Base-by-base conservation (phyloP, 1,284 basidiomycete genomes). In the Erythrobasidium hasegawianum region DNA sequence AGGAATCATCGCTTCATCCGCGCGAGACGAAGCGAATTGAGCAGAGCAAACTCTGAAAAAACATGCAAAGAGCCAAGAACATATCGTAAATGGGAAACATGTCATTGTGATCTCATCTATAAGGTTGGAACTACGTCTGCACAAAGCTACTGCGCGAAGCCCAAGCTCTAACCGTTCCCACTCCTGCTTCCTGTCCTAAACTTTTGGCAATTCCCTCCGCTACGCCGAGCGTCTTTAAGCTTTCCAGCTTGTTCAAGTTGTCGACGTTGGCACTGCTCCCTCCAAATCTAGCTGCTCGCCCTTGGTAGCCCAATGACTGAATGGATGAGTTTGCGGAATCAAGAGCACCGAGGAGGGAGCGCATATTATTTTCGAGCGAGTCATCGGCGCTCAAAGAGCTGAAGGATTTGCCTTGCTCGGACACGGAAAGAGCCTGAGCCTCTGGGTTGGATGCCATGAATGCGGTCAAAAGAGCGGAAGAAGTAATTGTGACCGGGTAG, bases 401-500 rank as follows among this genome's bases (percentile, higher is more conserved):
- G 45, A 49, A 65, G 8, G 55, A 50, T 26, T 43, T 24, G 27
- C 47, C n/a, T 41, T 57, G 55, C 38, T 65, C 56, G 18, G 53
- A 41, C 10, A 43, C 56, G 22, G 55, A 39, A 2, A 65, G 47
- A 18, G 39, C 18, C 29, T 65, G 62, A 8, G 47, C 56, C 29
- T 58, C 62, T 2, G 55, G 5, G 56, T 58, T 65, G 18, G 83
- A 85, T 67, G 86, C 82, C 73, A 97, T 80, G 82, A 96, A 96
- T 27, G 92, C 87, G 75, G 84, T 85, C 72, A 96, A 80, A 50
- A 97, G 83, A 8, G 91, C 81, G 68, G 94, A 92, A 70, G 89
- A 90, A 72, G 90, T 88, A 76, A 97, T 84, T 78, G 86, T 86
- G 71, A 98, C 80, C 50, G 95, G 92, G 59, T 97, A 84, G 79